Evolutionary conservation across 1,284 basidiomycete species (phyloP).

Genomic region (Puccinia brachypodii): DNA sequence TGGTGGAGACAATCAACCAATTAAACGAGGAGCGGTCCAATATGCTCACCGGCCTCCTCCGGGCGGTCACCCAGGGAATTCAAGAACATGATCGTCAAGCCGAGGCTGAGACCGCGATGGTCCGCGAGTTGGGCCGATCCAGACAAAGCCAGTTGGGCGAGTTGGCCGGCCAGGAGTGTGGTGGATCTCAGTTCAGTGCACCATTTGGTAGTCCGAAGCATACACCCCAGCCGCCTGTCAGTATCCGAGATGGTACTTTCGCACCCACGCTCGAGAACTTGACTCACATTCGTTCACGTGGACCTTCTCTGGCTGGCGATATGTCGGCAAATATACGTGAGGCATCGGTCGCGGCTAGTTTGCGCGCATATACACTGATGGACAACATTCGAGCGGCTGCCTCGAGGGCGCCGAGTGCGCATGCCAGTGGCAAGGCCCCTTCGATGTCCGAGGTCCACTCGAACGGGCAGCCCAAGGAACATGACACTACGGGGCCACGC

Average conservation of each 20-base stretch:
- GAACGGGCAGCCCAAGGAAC: not conserved
- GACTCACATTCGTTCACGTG: not conserved
- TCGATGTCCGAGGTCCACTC: not conserved
- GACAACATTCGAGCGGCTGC: constrained; percentile 4
- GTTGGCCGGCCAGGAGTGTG: constrained; percentile 16
- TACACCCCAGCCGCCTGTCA: not conserved
- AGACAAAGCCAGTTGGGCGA: not conserved
- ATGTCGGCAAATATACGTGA: constrained; percentile 13
- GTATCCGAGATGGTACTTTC: not conserved
- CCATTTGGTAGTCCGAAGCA: not conserved
- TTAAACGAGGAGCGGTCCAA: not conserved
- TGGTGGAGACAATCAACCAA: not conserved
- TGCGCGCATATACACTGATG: not conserved
- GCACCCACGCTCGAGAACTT: not conserved
- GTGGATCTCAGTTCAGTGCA: constrained; percentile 19
- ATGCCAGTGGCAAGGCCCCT: not conserved
- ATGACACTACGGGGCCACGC: not conserved
- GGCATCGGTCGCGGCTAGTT: constrained; percentile 15
- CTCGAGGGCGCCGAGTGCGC: not conserved
- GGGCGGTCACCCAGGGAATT: not conserved
- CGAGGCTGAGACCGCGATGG: constrained; percentile 3
- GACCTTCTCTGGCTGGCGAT: not conserved
- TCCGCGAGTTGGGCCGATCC: not conserved
- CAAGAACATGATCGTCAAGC: not conserved
- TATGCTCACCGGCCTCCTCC: not conserved